Evolutionary conservation across 2,329 filamentous ascomycete species (phyloP).

Genomic region (Tricladium varicosporioides): DNA sequence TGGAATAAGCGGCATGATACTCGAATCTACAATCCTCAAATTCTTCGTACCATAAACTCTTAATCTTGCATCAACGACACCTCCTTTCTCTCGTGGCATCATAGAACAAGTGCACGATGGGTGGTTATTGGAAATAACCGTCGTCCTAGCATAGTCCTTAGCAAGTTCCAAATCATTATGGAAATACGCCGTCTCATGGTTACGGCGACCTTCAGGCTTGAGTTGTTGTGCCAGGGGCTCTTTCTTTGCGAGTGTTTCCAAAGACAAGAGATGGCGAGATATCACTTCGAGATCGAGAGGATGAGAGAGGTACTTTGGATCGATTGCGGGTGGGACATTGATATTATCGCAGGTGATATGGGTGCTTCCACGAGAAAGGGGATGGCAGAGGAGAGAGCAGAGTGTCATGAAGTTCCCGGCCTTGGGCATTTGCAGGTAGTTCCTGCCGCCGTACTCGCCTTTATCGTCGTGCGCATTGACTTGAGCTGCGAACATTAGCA

Average conservation of each 20-base stretch:
- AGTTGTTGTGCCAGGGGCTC: slow-evolving; percentile 2
- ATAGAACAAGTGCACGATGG: slow-evolving; percentile 51
- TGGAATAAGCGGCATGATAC: slow-evolving; percentile 52
- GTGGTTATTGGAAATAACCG: slow-evolving; percentile 1
- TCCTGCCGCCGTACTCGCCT: not conserved
- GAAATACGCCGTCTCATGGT: not conserved
- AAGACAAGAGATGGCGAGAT: slow-evolving; percentile 6
- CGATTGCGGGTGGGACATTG: slow-evolving; percentile 37
- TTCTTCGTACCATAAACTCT: slow-evolving; percentile 51
- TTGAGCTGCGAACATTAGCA: slow-evolving; percentile 2
- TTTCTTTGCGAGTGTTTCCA: slow-evolving; percentile 10
- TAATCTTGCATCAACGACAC: slow-evolving; percentile 48
- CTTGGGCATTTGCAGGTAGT: not conserved
- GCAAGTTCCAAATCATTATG: not conserved
- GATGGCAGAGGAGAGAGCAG: slow-evolving; percentile 27
- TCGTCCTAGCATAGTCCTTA: not conserved
- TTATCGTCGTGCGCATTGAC: slow-evolving; percentile 2
- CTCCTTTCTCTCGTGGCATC: slow-evolving; percentile 49
- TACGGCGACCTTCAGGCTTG: slow-evolving; percentile 45
- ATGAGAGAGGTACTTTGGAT: slow-evolving; percentile 43
- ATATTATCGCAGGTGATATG: slow-evolving; percentile 41
- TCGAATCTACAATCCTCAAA: slow-evolving; percentile 53
- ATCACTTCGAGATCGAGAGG: slow-evolving; percentile 42
- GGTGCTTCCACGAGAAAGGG: slow-evolving; percentile 41
- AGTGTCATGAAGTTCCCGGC: slow-evolving; percentile 1